Percentiles rank a stretch among this genome's conserved stretches.
These are phyloP conservation scores for Nymphaea colorata DNA, from an alignment of 164 flowering plant genomes.

Conservation along the genomic window DNA sequence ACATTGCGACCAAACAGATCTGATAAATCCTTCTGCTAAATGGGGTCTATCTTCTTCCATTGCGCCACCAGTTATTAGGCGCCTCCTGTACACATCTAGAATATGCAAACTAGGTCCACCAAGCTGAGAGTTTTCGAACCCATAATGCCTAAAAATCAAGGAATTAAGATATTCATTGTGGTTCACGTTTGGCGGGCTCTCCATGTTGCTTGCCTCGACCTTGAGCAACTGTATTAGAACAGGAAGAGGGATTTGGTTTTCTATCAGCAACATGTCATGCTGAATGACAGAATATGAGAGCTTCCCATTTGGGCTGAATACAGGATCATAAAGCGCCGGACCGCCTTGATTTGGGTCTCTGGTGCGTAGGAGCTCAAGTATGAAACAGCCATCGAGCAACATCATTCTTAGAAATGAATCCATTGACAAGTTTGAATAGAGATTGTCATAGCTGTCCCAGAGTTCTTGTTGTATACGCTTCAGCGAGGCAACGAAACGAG, in stretches of 20 bases:
- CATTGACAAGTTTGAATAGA: not conserved
- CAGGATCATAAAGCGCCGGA: not conserved
- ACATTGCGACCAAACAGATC: no score
- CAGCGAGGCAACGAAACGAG: not conserved
- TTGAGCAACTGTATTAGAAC: conserved; percentile 1
- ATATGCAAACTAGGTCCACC: not conserved
- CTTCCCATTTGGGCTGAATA: conserved; percentile 9
- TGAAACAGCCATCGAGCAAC: conserved; percentile 16
- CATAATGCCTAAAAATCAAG: not conserved
- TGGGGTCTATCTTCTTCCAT: no score
- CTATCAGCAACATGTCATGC: conserved; percentile 13
- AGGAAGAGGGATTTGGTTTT: conserved; percentile 13
- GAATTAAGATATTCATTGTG: not conserved
- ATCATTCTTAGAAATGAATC: conserved; percentile 6
- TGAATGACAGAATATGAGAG: not conserved
- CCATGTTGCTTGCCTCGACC: not conserved
- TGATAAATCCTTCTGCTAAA: no score
- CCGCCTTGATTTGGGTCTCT: no score
- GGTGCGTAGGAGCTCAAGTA: conserved; percentile 3
- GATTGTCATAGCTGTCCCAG: conserved; percentile 1
- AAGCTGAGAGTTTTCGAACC: not conserved
- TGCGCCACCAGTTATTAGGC: no score
- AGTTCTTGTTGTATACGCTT: not conserved
- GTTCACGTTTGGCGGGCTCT: not conserved
- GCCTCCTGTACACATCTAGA: not conserved